Evolutionary conservation across 2,329 filamentous ascomycete genomes (phyloP), one percentile per base, ranked within the genome.

Genomic region (Exophiala bonariae): DNA sequence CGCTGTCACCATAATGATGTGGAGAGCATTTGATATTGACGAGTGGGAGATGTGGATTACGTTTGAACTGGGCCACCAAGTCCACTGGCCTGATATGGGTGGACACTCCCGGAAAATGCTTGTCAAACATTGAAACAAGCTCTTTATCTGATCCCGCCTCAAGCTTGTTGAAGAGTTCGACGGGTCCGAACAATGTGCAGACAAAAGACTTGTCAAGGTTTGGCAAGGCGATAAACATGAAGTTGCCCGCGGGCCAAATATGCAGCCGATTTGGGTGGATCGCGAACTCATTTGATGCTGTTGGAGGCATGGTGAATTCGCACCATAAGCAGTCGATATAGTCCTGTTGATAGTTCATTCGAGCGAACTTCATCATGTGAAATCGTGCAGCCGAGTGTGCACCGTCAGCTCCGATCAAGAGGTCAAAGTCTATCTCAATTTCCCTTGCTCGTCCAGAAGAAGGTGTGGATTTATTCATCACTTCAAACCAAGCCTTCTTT

Each of bases 161-260:
- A 2, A 99, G 79, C 2, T 75, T 66, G 3, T 76, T 71, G 63
- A 89, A 95, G 46, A 87, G 77, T 2, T 74, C 68, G 30, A 84
- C 81, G 0, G 91, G 87, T 31, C 95, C 80, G 66, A 99, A 99
- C 3, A 99, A 78, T 0, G 95, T 99, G 67, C 90, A 95, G 0
- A 91, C 96, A 65, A 99, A 99, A 2, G 89, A 87, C 47, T 89
- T 90, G 64, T 97, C 90, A 68, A 89, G 66, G n/a, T 76, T 77
- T 1, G 93, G 92, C 34, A 99, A 91, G 14, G 93, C 95, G 62
- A 99, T 99, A 70, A 99, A 99, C 95, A 99, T 97, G 61, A 93
- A 92, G 33, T 91, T 83, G 59, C 84, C 85, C 23, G 88, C 90
- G 0, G 93, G 93, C 93, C 93, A 99, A 64, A 99, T 99, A 68